phyloP scores from a whole-genome alignment of 805 yeast species.

The Saturnispora kantuleensis region DNA sequence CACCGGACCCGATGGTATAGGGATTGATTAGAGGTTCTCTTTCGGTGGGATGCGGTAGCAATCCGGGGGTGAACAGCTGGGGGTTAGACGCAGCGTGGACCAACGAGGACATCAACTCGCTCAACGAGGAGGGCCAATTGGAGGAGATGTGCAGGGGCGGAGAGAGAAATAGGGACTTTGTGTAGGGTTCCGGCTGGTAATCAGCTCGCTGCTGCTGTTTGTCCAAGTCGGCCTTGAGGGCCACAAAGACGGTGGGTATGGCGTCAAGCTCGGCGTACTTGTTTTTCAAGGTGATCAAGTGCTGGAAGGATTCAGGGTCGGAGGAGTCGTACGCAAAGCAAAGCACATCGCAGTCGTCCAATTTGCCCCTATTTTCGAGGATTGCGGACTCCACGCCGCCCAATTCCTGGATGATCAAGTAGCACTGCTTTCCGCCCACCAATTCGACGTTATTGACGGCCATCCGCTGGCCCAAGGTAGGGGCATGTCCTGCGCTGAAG shows the following conservation, averaged over 20 bases:
- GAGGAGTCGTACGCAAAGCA: conserved; percentile 90
- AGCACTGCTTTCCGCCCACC: conserved; percentile 92
- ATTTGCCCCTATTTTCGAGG: conserved; percentile 53
- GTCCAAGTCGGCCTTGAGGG: conserved; percentile 90
- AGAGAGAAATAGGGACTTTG: conserved; percentile 52
- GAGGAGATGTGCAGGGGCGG: conserved; percentile 90
- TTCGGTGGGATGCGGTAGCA: conserved; percentile 51
- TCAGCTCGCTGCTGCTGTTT: conserved; percentile 87
- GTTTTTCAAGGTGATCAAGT: conserved; percentile 59
- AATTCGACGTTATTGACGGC: conserved; percentile 90
- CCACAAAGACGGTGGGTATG: conserved; percentile 81
- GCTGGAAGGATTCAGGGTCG: conserved; percentile 89
- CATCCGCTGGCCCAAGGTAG: conserved; percentile 70
- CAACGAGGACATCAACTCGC: conserved; percentile 75
- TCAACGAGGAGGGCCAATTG: conserved; percentile 77
- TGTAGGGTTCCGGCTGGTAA: conserved; percentile 79
- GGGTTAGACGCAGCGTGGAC: conserved; percentile 86
- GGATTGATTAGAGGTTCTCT: conserved; percentile 38
- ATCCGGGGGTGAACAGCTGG: conserved; percentile 64
- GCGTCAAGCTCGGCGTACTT: conserved; percentile 47
- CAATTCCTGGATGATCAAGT: conserved; percentile 79
- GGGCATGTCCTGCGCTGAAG: conserved; percentile 61
- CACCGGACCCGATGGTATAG: conserved; percentile 55
- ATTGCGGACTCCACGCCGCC: conserved; percentile 83
- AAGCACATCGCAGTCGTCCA: conserved; percentile 83